A percentile compares a stretch with the other conserved stretches of the same genome.
Evolutionary conservation across 495 filamentous ascomycete genomes (phyloP).

Genomic region (Trichoderma erinaceum): DNA sequence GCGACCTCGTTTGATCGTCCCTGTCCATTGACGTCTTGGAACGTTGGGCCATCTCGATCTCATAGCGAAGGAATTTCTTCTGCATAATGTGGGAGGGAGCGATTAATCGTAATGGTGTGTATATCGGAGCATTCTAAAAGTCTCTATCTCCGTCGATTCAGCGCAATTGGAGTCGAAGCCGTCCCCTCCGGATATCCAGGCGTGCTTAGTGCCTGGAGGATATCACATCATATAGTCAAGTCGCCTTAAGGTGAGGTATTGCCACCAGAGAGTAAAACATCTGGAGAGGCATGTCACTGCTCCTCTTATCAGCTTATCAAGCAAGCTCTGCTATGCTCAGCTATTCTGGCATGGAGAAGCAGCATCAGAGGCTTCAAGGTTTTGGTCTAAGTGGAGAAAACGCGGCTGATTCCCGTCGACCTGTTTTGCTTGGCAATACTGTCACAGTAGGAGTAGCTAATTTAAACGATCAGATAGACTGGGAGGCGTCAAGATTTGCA

Average conservation of each 20-base stretch:
- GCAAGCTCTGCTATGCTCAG: background rate
- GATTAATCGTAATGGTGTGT: background rate
- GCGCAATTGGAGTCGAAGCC: too few relatives aligned
- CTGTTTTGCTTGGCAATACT: background rate
- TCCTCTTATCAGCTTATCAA: background rate
- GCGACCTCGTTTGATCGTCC: background rate
- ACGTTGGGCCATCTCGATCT: slow-evolving; percentile 1
- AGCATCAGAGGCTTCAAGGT: background rate
- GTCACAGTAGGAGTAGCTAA: background rate
- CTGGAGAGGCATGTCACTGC: background rate
- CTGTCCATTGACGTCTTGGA: slow-evolving; percentile 6
- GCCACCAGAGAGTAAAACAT: background rate
- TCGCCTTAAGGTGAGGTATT: background rate
- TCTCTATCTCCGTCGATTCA: too few relatives aligned
- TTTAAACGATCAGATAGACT: background rate
- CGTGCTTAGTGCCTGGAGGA: too few relatives aligned
- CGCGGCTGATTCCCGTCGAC: background rate
- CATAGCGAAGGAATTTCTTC: background rate
- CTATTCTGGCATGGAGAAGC: background rate
- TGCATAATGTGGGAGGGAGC: background rate
- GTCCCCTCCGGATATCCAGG: too few relatives aligned
- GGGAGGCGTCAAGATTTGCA: background rate
- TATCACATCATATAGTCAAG: background rate
- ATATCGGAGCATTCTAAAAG: too few relatives aligned
- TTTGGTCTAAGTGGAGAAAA: slow-evolving; percentile 1